Conservation (phyloP, 2,329 filamentous ascomycete genomes). For the Stachybotrys chlorohalonatus region DNA sequence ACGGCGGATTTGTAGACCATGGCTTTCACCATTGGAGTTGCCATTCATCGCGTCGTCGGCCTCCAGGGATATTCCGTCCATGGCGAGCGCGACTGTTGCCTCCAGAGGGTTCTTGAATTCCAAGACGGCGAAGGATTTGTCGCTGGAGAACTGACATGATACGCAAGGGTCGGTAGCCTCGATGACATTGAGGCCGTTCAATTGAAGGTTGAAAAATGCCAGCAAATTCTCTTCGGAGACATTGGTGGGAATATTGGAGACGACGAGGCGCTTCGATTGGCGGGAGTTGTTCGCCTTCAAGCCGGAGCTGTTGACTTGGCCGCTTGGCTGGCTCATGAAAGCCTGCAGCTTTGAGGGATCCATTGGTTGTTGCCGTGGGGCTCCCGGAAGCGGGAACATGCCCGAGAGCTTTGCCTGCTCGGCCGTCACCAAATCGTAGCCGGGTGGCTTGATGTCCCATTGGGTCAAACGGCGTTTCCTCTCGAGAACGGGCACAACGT, state of each 20-base stretch:
- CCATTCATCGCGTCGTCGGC: slow-evolving; percentile 53
- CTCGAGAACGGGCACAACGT: slow-evolving; percentile 71
- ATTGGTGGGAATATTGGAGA: slow-evolving; percentile 68
- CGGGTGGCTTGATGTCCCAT: slow-evolving; percentile 98
- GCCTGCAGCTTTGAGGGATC: slow-evolving; percentile 89
- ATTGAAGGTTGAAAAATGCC: slow-evolving; percentile 89
- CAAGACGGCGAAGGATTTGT: slow-evolving; percentile 72
- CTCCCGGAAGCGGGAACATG: slow-evolving; percentile 97
- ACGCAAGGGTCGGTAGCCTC: slow-evolving; percentile 77
- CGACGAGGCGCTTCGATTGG: slow-evolving; percentile 85
- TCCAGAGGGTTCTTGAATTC: slow-evolving; percentile 87
- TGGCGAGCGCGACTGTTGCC: slow-evolving; percentile 80
- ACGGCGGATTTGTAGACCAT: slow-evolving; percentile 66
- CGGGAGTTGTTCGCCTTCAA: slow-evolving; percentile 89
- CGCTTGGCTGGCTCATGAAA: slow-evolving; percentile 85
- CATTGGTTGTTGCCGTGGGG: slow-evolving; percentile 89
- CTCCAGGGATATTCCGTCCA: slow-evolving; percentile 86
- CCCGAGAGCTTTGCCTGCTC: slow-evolving; percentile 97
- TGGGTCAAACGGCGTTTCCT: slow-evolving; percentile 91
- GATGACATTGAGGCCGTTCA: slow-evolving; percentile 93
- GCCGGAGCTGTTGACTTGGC: slow-evolving; percentile 61
- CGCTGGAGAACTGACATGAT: slow-evolving; percentile 71
- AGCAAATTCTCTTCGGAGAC: slow-evolving; percentile 69
- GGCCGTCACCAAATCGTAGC: slow-evolving; percentile 95
- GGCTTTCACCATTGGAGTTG: slow-evolving; percentile 39